Evolutionary conservation across 2,329 filamentous ascomycete species (phyloP), one percentile per base, ranked within the genome.

Genomic region (Botrytis pseudocinerea): DNA sequence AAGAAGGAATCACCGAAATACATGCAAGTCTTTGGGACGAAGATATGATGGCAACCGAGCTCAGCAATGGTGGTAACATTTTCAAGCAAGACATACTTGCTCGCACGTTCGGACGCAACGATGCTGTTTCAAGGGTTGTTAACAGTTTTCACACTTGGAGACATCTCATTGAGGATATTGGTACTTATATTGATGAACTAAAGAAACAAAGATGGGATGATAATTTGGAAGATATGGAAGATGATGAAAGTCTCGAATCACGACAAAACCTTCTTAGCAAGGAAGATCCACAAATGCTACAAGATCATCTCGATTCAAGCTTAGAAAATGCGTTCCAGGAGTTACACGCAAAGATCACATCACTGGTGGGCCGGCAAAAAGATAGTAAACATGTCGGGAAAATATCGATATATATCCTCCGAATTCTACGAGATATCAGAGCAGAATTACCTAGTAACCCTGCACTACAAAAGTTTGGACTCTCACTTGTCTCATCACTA

Each of bases 141-240:
- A 84, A 87, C 20, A 85, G 87, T 63, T 96, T 96, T 79, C 86
- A 89, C 73, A 86, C 86, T 1, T 98, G 95, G 94, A 87, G 90
- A 63, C 85, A 85, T n/a, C 87, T 91, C 8, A 88, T 97, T n/a
- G 87, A 91, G 74, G 89, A 90, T 70, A 88, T 92, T 22, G 87
- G 86, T 61, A 84, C 85, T 28, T 85, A 91, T 5, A 87, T 94
- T 12, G 88, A 90, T 59, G 85, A 88, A 73, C 87, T 96, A 77
- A 88, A 85, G 74, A 87, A 88, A 64, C 89, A 91, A 76, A 88
- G 89, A 72, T 95, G 93, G 92, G 91, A 95, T 75, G 91, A 93
- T 72, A 91, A 93, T 74, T 86, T 90, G 42, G 83, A 85, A 69
- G 89, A 92, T 69, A 89, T 93, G 59, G 92, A 94, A 74, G 91